Evolutionary conservation across 2,329 filamentous ascomycete species (phyloP), one percentile per base, ranked within the genome.

Genomic region (Simplicillium sp.): DNA sequence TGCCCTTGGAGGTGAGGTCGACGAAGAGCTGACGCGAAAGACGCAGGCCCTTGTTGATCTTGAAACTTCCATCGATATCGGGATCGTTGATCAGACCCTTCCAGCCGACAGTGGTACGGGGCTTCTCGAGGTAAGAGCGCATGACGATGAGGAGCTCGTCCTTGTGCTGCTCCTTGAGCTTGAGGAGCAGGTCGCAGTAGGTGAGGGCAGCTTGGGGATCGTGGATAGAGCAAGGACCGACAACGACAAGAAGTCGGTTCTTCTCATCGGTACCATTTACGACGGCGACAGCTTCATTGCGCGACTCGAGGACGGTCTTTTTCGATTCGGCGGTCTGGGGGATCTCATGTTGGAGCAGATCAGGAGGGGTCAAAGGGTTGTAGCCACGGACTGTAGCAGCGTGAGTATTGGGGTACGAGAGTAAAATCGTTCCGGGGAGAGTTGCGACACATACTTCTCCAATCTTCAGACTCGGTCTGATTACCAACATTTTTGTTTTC

Each of bases 71-170:
- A 65, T 97, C 89, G 58, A 98, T 94, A 57, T 97, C 90, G 2
- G 92, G 92, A 65, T 98, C 92, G 62, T 98, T 97, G 70, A 98
- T 94, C 54, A 98, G 71, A 38, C 92, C 92, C 71, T 98, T 98
- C 92, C 92, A 98, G 52, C 92, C 92, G 20, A 98, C 87, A 0
- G 92, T 98, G 20, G 92, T 98, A 49, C 92, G 82, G 16, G 92
- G 92, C 75, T 98, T 98, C 75, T 98, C 92, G 45, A 98, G 80
- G 76, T 98, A 98, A 48, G 87, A 86, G 53, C 92, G 85, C 92
- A 98, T 98, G 46, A 98, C 84, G 52, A 98, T 92, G 53, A 94
- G 74, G 31, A 98, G 75, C 58, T 97, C 87, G 55, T 89, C 77
- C 60, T 84, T 76, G 70, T 95, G 83, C 70, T 94, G 92, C 59